Evolutionary conservation across 768 basidiomycete species (phyloP), one percentile per base, ranked within the genome.

Genomic region (Mycena belliarum): DNA sequence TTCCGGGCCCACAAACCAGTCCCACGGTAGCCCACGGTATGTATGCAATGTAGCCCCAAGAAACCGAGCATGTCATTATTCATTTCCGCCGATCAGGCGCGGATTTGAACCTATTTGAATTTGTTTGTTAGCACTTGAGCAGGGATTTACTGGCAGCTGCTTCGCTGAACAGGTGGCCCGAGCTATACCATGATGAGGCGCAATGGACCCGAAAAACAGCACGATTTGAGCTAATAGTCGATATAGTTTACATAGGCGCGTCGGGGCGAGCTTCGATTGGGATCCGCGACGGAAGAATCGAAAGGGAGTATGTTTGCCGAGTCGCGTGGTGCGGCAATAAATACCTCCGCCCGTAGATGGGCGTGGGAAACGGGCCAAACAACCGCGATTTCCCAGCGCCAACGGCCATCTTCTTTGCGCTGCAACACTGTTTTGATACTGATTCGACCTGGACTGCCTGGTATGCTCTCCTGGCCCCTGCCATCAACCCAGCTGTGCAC

Each of bases 141-240:
- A 4, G 16, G 18, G 37, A 38, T 38, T 38, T 38, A 16, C 18
- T 37, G 35, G 12, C 35, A 37, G 18, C 20, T 32, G 18, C 37
- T 54, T 35, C 45, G 24, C 26, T 32, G 40, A 60, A 60, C 42
- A 60, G 48, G 43, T 59, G 53, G 53, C 43, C 42, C 49, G 53
- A 55, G 43, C 45, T 43, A 24, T 41, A 41, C 9, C 23, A 25
- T 26, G 24, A 49, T 20, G 54, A 45, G 41, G 35, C 21, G 20
- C 35, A 59, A 61, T 63, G 52, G 26, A 65, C 57, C 63, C 69
- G 67, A 68, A 63, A 61, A 58, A 32, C n/a, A 59, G 11, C 65
- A 67, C 63, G 60, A 65, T 67, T 49, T 29, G 47, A 59, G 24
- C 45, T 49, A 32, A 23, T 37, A 20, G 21, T 41, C 45, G 44